A percentile compares a stretch with the other conserved stretches of the same genome.
Conservation (phyloP, 352 stramenopile genomes). For the Pythium plurisporium region DNA sequence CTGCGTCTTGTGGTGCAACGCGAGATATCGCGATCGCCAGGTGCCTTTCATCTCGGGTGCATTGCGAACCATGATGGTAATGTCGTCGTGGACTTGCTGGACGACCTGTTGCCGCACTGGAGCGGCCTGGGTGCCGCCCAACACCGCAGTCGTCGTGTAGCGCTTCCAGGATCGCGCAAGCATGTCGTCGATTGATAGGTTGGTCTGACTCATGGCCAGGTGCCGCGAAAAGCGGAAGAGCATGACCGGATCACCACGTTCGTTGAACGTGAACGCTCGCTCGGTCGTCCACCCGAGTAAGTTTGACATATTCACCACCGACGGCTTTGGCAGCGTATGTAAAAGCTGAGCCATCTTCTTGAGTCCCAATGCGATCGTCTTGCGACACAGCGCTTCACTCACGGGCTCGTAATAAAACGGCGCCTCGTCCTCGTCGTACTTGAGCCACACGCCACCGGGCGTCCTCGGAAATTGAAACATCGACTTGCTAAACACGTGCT, state of each 20-base stretch:
- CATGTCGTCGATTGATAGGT: slow-evolving; percentile 1
- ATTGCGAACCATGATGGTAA: slow-evolving; percentile 21
- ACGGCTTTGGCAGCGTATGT: neutral
- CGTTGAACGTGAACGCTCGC: slow-evolving; percentile 7
- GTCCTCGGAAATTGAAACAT: slow-evolving; percentile 19
- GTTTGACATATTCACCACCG: neutral
- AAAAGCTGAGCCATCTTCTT: slow-evolving; percentile 16
- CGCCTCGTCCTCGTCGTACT: slow-evolving; percentile 16
- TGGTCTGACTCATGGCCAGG: neutral
- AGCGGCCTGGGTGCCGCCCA: slow-evolving; percentile 1
- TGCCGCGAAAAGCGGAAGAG: slow-evolving; percentile 18
- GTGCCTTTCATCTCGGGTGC: slow-evolving; percentile 11
- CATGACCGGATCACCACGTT: slow-evolving; percentile 12
- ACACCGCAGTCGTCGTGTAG: slow-evolving; percentile 11
- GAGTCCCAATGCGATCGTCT: slow-evolving; percentile 12
- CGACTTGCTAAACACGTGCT: slow-evolving; percentile 15
- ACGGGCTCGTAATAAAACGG: slow-evolving; percentile 23
- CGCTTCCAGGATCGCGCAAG: slow-evolving; percentile 16
- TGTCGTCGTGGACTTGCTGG: slow-evolving; percentile 19
- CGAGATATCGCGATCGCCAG: slow-evolving; percentile 11
- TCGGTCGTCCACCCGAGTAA: slow-evolving; percentile 17
- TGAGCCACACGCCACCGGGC: slow-evolving; percentile 16
- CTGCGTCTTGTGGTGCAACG: slow-evolving; percentile 15
- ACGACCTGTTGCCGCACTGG: slow-evolving; percentile 16
- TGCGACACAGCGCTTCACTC: slow-evolving; percentile 10